A percentile compares a stretch with the other conserved stretches of the same genome.
Evolutionary conservation across 441 rosid species (phyloP).

Genomic region (Erodium moschatum): DNA sequence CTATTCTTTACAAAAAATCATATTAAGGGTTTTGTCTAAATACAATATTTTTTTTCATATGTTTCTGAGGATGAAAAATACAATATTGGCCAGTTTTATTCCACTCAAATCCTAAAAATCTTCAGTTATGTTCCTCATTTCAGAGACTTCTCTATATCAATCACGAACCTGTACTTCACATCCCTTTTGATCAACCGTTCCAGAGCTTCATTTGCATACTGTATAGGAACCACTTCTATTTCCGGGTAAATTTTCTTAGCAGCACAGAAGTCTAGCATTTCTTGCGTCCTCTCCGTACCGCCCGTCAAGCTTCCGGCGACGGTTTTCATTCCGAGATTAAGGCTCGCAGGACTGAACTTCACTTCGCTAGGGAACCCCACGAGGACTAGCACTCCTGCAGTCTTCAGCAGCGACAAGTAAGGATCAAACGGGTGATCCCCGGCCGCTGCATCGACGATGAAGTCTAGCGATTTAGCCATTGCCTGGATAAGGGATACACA

Average conservation of each 20-base stretch:
- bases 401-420: slow-evolving; percentile 19
- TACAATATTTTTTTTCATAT: too few species aligned
- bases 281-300: slow-evolving; percentile 9
- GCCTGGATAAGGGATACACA: slow-evolving; percentile 1
- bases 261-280: slow-evolving; percentile 21
- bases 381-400: slow-evolving; percentile 11
- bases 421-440: slow-evolving; percentile 18
- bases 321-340: slow-evolving; percentile 14
- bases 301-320: slow-evolving; percentile 15
- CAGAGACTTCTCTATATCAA: slow-evolving; percentile 5
- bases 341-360: slow-evolving; percentile 13
- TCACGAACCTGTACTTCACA: slow-evolving; percentile 15
- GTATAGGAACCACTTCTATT: slow-evolving; percentile 14
- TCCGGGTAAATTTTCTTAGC: slow-evolving; percentile 13
- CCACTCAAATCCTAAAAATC: not conserved
- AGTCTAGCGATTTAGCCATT: slow-evolving; percentile 17
- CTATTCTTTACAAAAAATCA: too few species aligned
- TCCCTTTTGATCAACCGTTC: slow-evolving; percentile 18
- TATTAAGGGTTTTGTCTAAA: too few species aligned
- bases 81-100: too few species aligned
- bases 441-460: slow-evolving; percentile 17
- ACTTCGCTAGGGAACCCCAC: slow-evolving; percentile 21
- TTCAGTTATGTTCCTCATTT: not conserved
- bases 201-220: slow-evolving; percentile 20
- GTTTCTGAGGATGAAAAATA: too few species aligned